A percentile compares a stretch with the other conserved stretches of the same genome.
Evolutionary conservation across 2,329 filamentous ascomycete species (phyloP).

Genomic region (Esteya vermicola): DNA sequence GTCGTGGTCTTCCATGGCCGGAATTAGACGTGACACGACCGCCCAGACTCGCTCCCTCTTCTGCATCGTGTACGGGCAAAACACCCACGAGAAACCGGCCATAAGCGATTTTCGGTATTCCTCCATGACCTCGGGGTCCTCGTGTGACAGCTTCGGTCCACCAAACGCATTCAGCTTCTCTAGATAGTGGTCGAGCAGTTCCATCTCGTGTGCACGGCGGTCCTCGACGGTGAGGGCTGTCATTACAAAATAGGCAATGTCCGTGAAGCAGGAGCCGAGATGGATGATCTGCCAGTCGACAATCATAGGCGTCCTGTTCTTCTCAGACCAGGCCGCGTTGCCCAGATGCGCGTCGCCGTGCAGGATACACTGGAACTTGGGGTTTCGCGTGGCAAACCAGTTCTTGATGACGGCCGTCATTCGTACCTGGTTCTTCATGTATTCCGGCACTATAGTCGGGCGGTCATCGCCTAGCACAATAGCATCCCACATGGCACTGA

Average conservation of each 20-base stretch:
- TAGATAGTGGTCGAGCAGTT: conserved; percentile 20
- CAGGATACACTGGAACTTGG: conserved; percentile 18
- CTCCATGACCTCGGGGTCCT: not conserved
- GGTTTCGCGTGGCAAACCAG: conserved; percentile 17
- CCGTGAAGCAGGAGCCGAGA: conserved; percentile 13
- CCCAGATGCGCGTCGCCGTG: conserved; percentile 21
- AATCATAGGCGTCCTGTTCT: conserved; percentile 13
- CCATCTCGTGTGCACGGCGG: conserved; percentile 18
- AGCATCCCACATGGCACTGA: conserved; percentile 12
- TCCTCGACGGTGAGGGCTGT: conserved; percentile 19
- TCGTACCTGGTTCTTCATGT: not conserved
- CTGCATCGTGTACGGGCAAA: conserved; percentile 21
- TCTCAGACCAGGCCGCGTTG: conserved; percentile 18
- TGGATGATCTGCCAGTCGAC: conserved; percentile 23
- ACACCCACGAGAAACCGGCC: conserved; percentile 18
- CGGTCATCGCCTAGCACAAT: conserved; percentile 8
- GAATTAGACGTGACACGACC: not conserved
- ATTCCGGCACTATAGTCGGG: not conserved
- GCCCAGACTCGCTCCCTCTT: conserved; percentile 11
- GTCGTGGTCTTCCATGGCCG: conserved; percentile 3
- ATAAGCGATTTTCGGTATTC: conserved; percentile 20
- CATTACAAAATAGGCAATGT: conserved; percentile 18
- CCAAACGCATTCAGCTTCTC: not conserved
- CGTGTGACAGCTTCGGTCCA: conserved; percentile 1
- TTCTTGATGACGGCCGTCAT: conserved; percentile 14